These are phyloP conservation scores for Adenanthera pavonina DNA, from an alignment of 306 rosid species.

Conservation along the genomic window DNA sequence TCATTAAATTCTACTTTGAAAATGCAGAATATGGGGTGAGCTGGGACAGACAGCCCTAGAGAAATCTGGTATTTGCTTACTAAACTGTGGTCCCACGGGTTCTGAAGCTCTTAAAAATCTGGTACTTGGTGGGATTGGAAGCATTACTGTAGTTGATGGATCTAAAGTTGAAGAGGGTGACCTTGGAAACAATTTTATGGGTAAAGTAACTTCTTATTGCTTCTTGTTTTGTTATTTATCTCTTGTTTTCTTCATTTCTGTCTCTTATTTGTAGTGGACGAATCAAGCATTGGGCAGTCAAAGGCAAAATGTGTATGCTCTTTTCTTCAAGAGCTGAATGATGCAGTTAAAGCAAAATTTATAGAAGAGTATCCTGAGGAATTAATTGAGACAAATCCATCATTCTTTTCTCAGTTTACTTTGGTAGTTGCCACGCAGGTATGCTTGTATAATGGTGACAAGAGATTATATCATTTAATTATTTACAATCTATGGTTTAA, in stretches of 20 bases:
- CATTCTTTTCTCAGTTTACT: constrained; percentile 92
- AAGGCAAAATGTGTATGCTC: constrained; percentile 93
- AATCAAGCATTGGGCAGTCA: constrained; percentile 83
- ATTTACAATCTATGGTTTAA: background rate
- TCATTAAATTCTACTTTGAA: background rate
- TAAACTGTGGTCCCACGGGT: constrained; percentile 97
- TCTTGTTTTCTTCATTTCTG: background rate
- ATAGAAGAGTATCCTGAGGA: constrained; percentile 84
- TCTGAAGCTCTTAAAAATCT: constrained; percentile 86
- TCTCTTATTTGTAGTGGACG: constrained; percentile 52
- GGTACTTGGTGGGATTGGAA: constrained; percentile 96
- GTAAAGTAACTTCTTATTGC: background rate
- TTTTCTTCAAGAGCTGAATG: constrained; percentile 96
- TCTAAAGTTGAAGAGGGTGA: constrained; percentile 90
- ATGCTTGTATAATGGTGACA: constrained; percentile 29
- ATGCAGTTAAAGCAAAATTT: constrained; percentile 93
- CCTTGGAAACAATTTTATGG: constrained; percentile 96
- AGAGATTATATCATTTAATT: constrained; percentile 1
- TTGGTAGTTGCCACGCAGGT: constrained; percentile 97
- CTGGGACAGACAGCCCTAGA: constrained; percentile 23
- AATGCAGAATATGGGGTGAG: constrained; percentile 31
- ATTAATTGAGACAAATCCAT: constrained; percentile 79
- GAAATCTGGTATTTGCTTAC: constrained; percentile 36
- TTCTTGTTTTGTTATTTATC: background rate
- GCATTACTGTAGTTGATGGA: constrained; percentile 95